Conservation (phyloP, 2,329 filamentous ascomycete species). For the Penicillium thymicola region DNA sequence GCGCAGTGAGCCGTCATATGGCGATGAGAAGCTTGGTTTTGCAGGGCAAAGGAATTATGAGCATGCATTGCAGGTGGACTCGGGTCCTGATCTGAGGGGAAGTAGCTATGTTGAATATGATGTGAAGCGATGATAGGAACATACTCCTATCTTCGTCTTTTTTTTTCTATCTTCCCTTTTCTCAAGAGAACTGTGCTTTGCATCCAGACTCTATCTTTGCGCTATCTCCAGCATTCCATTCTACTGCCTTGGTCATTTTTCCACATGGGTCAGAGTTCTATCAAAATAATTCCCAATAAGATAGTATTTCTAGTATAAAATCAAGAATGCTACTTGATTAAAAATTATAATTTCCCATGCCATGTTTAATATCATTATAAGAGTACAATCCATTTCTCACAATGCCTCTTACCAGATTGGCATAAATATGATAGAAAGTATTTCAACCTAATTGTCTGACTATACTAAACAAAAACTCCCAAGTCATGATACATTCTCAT, state of each 20-base stretch:
- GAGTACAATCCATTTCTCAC: not conserved
- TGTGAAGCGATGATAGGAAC: constrained; percentile 25
- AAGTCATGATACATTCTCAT: constrained; percentile 4
- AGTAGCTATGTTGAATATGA: constrained; percentile 42
- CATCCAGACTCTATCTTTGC: not conserved
- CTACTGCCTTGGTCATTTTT: not conserved
- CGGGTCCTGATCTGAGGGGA: constrained; percentile 22
- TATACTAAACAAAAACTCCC: not conserved
- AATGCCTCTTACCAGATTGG: not conserved
- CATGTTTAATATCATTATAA: too few relatives aligned
- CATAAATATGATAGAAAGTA: not conserved
- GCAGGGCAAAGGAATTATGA: constrained; percentile 38
- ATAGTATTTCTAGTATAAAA: not conserved
- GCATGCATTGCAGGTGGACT: constrained; percentile 29
- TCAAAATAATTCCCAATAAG: not conserved
- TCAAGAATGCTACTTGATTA: not conserved
- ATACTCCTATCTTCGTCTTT: not conserved
- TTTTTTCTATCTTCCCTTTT: not conserved
- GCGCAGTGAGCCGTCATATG: constrained; percentile 18
- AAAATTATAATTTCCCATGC: not conserved
- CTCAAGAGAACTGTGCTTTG: not conserved
- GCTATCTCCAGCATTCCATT: not conserved
- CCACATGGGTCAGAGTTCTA: not conserved
- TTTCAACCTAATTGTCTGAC: not conserved
- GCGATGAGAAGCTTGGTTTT: constrained; percentile 45